A percentile compares a stretch with the other conserved stretches of the same genome.
Conservation (phyloP, 352 stramenopile genomes). For the Pythium guiyangense region DNA sequence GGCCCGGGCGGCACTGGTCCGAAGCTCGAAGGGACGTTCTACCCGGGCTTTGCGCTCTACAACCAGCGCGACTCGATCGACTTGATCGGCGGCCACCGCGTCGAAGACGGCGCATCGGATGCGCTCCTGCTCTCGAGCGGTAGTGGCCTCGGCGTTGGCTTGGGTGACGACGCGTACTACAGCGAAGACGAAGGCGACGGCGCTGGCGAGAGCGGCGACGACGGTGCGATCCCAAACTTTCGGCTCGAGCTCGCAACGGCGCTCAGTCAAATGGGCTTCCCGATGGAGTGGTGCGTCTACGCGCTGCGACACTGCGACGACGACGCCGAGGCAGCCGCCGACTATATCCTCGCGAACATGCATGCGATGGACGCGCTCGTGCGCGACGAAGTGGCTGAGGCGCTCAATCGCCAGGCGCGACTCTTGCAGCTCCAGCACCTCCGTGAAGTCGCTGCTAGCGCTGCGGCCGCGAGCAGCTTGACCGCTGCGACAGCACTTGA, state of each 20-base stretch:
- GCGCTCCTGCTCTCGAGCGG: conserved; percentile 21
- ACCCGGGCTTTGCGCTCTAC: conserved; percentile 83
- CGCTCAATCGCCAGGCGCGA: conserved; percentile 33
- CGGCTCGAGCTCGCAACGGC: conserved; percentile 77
- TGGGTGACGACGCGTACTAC: conserved; percentile 73
- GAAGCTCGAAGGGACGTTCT: conserved; percentile 85
- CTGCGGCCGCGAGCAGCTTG: background rate
- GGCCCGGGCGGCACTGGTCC: conserved; percentile 78
- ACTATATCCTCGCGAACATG: conserved; percentile 86
- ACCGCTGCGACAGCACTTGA: background rate
- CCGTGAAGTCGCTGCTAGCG: background rate
- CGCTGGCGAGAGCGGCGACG: conserved; percentile 25
- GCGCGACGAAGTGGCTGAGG: conserved; percentile 70
- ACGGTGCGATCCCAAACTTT: conserved; percentile 73
- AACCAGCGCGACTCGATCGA: conserved; percentile 87
- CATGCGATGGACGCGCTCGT: conserved; percentile 76
- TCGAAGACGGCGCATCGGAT: conserved; percentile 54
- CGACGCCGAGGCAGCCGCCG: conserved; percentile 70
- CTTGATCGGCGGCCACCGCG: conserved; percentile 75
- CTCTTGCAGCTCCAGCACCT: conserved; percentile 37
- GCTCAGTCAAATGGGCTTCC: conserved; percentile 84
- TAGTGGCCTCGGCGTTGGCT: conserved; percentile 18
- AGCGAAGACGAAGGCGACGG: conserved; percentile 78
- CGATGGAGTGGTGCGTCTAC: conserved; percentile 87
- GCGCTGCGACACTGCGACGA: conserved; percentile 80